Conservation (phyloP, 1,139 yeast species). For the Candida sp. region DNA sequence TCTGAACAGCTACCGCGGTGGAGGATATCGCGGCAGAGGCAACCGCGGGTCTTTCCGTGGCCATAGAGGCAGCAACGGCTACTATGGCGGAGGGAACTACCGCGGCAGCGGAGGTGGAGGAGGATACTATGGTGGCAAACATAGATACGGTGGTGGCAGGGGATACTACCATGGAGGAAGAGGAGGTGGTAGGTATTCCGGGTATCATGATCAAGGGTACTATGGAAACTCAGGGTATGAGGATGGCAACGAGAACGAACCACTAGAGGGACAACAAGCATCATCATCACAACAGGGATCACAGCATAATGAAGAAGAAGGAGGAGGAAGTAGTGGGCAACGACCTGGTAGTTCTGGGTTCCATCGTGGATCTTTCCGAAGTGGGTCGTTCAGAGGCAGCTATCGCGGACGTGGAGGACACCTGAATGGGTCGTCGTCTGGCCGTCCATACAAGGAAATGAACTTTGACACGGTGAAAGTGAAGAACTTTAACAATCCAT, state of each 20-base stretch:
- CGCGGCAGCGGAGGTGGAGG: conserved; percentile 5
- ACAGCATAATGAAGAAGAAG: background rate
- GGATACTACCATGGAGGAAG: conserved; percentile 4
- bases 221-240: background rate
- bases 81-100: conserved; percentile 8
- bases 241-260: background rate
- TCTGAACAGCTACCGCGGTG: conserved; percentile 16
- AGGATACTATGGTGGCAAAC: conserved; percentile 2
- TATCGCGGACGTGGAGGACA: conserved; percentile 11
- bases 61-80: conserved; percentile 8
- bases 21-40: too few species aligned
- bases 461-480: conserved; percentile 15
- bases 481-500: conserved; percentile 28
- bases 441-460: conserved; percentile 13
- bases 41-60: conserved; percentile 26
- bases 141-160: conserved; percentile 6
- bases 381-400: conserved; percentile 9
- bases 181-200: conserved; percentile 2
- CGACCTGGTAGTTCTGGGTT: conserved; percentile 3
- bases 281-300: too few species aligned
- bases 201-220: conserved; percentile 2
- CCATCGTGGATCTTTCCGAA: conserved; percentile 6
- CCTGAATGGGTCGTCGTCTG: background rate
- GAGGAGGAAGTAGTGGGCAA: too few species aligned
- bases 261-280: background rate